These are phyloP conservation scores for Tylopilus vinaceipallidus DNA, from an alignment of 768 basidiomycete genomes.

Conservation along the genomic window DNA sequence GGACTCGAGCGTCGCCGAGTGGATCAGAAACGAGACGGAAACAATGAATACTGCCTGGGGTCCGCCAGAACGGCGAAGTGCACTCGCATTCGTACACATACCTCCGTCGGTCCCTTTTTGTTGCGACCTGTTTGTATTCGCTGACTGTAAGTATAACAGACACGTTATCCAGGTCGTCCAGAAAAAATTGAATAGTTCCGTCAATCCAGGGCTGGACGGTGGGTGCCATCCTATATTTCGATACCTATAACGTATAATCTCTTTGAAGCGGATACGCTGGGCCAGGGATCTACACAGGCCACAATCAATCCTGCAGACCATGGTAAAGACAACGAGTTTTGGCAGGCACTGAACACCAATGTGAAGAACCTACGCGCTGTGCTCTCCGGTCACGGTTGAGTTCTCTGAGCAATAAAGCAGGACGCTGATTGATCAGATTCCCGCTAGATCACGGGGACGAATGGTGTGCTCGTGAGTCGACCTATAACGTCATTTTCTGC, in stretches of 20 bases:
- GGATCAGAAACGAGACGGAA: conserved; percentile 54
- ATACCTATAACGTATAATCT: neutral
- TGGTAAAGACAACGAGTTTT: conserved; percentile 59
- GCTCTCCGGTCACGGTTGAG: conserved; percentile 69
- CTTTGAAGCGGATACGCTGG: conserved; percentile 48
- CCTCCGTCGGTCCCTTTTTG: conserved; percentile 52
- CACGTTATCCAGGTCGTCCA: conserved; percentile 35
- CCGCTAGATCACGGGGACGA: conserved; percentile 70
- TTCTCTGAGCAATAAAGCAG: neutral
- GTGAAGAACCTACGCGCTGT: conserved; percentile 67
- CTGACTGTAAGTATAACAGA: conserved; percentile 1
- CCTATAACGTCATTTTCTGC: conserved; percentile 65
- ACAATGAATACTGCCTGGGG: conserved; percentile 62
- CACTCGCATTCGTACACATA: conserved; percentile 73
- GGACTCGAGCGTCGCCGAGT: conserved; percentile 56
- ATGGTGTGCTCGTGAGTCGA: conserved; percentile 71
- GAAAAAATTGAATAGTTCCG: conserved; percentile 35
- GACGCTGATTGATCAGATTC: neutral
- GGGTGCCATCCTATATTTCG: neutral
- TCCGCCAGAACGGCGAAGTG: conserved; percentile 46
- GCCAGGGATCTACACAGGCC: conserved; percentile 60
- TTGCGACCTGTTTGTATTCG: neutral
- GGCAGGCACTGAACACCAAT: conserved; percentile 54
- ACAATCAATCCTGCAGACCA: conserved; percentile 35
- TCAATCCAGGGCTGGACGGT: conserved; percentile 46